Evolutionary conservation across 1,139 yeast species (phyloP).

Genomic region (Yamadazyma blattariae): DNA sequence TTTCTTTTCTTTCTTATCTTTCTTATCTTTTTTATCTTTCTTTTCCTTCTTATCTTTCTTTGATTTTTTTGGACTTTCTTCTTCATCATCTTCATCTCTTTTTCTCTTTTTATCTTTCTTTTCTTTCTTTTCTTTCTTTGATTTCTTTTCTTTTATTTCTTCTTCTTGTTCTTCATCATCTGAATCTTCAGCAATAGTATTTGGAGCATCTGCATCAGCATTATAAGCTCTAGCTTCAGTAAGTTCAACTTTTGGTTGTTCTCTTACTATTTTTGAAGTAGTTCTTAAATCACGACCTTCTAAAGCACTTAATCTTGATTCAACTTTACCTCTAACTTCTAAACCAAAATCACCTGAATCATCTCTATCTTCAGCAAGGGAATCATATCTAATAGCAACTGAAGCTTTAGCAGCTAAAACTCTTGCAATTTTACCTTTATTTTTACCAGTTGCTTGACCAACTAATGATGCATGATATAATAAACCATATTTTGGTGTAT

Average conservation of each 20-base stretch:
- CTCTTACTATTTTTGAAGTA: constrained; percentile 71
- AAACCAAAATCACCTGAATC: constrained; percentile 94
- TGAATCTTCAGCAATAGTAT: constrained; percentile 43
- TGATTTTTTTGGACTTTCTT: constrained; percentile 1
- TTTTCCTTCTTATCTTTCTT: constrained; percentile 20
- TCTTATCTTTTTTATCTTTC: constrained; percentile 14
- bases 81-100: constrained; percentile 23
- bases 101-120: constrained; percentile 35
- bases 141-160: constrained; percentile 27
- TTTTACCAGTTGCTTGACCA: constrained; percentile 94
- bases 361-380: constrained; percentile 93
- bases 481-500: constrained; percentile 97
- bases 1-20: constrained; percentile 4
- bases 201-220: constrained; percentile 82
- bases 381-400: constrained; percentile 93
- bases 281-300: constrained; percentile 94
- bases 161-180: constrained; percentile 49
- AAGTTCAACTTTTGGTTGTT: constrained; percentile 79
- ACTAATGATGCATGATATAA: constrained; percentile 96
- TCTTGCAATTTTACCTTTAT: constrained; percentile 98
- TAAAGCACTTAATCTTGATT: constrained; percentile 87
- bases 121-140: constrained; percentile 32
- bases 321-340: constrained; percentile 90
- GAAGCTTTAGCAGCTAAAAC: constrained; percentile 99
- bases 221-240: constrained; percentile 85